Evolutionary conservation across 805 yeast species (phyloP), one percentile per base, ranked within the genome.

Genomic region (Hanseniaspora guilliermondii): DNA sequence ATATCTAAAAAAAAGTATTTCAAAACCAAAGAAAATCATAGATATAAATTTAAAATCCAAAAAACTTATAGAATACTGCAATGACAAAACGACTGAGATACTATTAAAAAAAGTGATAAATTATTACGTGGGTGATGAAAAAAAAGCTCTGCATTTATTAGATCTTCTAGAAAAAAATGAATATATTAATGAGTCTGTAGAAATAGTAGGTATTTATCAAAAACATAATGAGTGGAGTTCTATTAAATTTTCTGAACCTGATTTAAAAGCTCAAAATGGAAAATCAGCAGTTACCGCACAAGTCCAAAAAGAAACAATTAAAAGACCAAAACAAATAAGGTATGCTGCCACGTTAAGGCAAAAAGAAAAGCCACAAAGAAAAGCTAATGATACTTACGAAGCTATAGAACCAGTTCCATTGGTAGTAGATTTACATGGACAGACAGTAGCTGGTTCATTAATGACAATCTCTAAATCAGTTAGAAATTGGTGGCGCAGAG

Each of bases 401-500:
- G 25, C 16, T 9, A 33, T 37, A 21, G 24, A 39, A 6, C 30
- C 57, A 1, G 59, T 63, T 17, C 44, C 52, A 0, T 73, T 71
- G 54, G 65, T 65, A 4, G 42, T 56, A 2, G 91, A 85, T 66
- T 70, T 83, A 7, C 93, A 85, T 64, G 73, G 75, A 0, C 72
- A 73, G 54, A 64, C 66, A 8, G 78, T 78, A 9, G 59, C 68
- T 0, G 73, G 71, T 33, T 87, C 88, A 0, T 58, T 73, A 6
- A 53, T 56, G 1, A 62, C 74, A 1, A 66, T 74, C 0, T 55
- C 62, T 5, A 48, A 39, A 11, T 75, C 73, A 0, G 61, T 82
- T 2, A 42, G 61, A 0, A 65, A 62, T 4, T 85, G 93, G 93
- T 85, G 91, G 91, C 57, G 62, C 0, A 70, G 69, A 24, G 91